Evolutionary conservation across 2,329 filamentous ascomycete species (phyloP), one percentile per base, ranked within the genome.

Genomic region (Lachnellula hyalina): DNA sequence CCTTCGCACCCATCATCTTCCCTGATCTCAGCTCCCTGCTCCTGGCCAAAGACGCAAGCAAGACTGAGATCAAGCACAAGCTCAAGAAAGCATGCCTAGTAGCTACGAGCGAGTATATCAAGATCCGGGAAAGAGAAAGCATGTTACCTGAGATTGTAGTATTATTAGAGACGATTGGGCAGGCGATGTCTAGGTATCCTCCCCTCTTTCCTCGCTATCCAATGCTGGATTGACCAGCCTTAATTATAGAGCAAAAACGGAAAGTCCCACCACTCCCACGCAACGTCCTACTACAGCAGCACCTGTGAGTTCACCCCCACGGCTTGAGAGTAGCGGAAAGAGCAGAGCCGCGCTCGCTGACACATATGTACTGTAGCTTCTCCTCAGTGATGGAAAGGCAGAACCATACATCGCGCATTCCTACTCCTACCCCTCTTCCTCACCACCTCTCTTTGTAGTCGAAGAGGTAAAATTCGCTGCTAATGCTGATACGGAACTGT

Each of bases 311-410:
- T 19, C 2, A 41, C 40, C 17, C 47, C 17, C 4, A 47, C 32
- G 25, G 21, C 34, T 21, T 11, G 9, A 11, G 3, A 1, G 9
- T 3, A 32, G 28, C 2, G 28, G 14, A 15, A 12, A n/a, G 23
- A 38, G 19, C 12, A 47, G 17, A 25, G 28, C 21, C 35, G 23
- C 4, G 14, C 34, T 17, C 4, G 8, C 19, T 44, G 12, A 14
- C 19, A 5, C 1, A 25, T 5, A 19, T 32, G 2, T 9, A 28
- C 25, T 28, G 1, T 14, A 61, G 60, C 56, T 63, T 44, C 56
- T 64, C 35, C 55, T 63, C 19, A 62, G 59, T 38, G 62, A 64
- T 17, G 62, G 62, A n/a, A 47, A 61, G 42, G 59, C 52, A 25
- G 62, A 64, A 38, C 32, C 51, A 25, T 62, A 63, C 38, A 64